These are phyloP conservation scores for Mycosarcoma maydis DNA, from an alignment of 1,284 basidiomycete species.

Conservation along the genomic window DNA sequence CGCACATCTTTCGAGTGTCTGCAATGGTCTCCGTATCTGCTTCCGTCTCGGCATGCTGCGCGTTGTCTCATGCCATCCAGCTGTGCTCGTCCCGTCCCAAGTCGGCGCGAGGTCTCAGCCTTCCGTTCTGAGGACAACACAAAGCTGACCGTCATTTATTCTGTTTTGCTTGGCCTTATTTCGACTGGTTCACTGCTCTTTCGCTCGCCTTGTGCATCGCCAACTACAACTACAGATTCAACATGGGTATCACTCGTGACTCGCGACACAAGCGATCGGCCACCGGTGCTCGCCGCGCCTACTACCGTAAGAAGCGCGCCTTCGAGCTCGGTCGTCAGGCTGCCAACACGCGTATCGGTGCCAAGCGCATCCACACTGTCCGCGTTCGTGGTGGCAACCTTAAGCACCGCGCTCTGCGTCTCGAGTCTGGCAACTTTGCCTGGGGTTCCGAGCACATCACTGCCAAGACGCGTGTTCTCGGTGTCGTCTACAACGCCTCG, in stretches of 20 bases:
- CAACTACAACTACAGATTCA: slow-evolving; percentile 34
- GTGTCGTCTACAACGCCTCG: slow-evolving; percentile 67
- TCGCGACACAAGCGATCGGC: slow-evolving; percentile 66
- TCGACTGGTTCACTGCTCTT: not conserved
- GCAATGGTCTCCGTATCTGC: no score
- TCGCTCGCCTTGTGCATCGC: not conserved
- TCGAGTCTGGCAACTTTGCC: slow-evolving; percentile 67
- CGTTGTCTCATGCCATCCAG: no score
- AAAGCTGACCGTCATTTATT: no score
- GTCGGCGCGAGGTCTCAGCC: no score
- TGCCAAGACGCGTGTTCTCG: slow-evolving; percentile 66
- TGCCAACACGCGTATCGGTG: slow-evolving; percentile 66
- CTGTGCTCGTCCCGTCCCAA: no score
- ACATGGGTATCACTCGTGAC: slow-evolving; percentile 67
- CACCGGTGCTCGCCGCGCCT: slow-evolving; percentile 64
- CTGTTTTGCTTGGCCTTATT: no score
- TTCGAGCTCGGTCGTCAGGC: slow-evolving; percentile 67
- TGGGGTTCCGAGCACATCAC: slow-evolving; percentile 67
- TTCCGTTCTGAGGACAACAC: no score
- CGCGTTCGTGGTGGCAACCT: slow-evolving; percentile 67
- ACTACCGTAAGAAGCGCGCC: slow-evolving; percentile 67
- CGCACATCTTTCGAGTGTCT: no score
- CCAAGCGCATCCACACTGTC: slow-evolving; percentile 66
- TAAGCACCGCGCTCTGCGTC: slow-evolving; percentile 66
- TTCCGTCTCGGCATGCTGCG: no score